Evolutionary conservation across 495 filamentous ascomycete species (phyloP).

Genomic region (Penicillium lividum): DNA sequence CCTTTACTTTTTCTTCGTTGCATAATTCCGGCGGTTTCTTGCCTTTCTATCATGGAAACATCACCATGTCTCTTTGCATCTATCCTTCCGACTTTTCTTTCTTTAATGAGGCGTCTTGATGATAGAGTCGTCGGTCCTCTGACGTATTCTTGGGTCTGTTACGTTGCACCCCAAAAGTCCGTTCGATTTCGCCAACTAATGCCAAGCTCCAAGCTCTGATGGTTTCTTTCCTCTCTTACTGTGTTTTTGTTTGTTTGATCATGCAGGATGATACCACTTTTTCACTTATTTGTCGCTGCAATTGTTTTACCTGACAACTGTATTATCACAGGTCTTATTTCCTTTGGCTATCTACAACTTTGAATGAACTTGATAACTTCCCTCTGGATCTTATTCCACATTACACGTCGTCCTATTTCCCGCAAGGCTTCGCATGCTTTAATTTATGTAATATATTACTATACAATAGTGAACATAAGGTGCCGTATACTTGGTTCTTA

Average conservation of each 20-base stretch:
- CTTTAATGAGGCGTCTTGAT: conserved; percentile 31
- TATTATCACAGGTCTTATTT: conserved; percentile 24
- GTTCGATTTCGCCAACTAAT: conserved; percentile 24
- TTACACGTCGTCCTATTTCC: no score
- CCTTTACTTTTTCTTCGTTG: conserved; percentile 21
- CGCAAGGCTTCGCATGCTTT: no score
- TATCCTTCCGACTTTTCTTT: conserved; percentile 17
- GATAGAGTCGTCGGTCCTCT: conserved; percentile 27
- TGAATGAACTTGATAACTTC: conserved; percentile 12
- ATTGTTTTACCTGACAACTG: conserved; percentile 31
- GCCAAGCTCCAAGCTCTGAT: conserved; percentile 22
- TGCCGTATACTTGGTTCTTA: no score
- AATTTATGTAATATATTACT: no score
- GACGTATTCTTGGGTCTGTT: conserved; percentile 26
- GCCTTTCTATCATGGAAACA: conserved; percentile 21
- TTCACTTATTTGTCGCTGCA: conserved; percentile 25
- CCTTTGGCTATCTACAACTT: conserved; percentile 8
- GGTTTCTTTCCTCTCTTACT: conserved; percentile 20
- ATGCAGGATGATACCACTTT: conserved; percentile 46
- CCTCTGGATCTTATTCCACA: not conserved
- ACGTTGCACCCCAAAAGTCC: conserved; percentile 34
- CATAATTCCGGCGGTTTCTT: conserved; percentile 29
- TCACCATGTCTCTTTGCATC: conserved; percentile 25
- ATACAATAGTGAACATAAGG: no score
- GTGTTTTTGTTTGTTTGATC: conserved; percentile 18